Conservation (phyloP, 179 eudicot species). For the Beta macrorhiza region DNA sequence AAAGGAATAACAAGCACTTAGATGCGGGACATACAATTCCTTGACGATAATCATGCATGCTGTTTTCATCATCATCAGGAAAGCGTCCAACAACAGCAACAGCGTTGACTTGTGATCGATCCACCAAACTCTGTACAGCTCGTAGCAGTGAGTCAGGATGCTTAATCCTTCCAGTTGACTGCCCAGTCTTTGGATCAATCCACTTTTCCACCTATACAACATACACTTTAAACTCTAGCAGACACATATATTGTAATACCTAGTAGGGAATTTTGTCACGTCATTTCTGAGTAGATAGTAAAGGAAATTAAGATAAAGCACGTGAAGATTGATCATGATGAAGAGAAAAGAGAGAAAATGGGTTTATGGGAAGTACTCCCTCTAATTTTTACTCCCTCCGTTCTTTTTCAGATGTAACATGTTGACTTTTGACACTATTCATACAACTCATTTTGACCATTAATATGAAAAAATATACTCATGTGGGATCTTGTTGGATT, state of each 20-base stretch:
- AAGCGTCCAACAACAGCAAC: conserved; percentile 91
- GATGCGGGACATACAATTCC: conserved; percentile 53
- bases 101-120: conserved; percentile 66
- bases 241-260: conserved; percentile 4
- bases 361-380: not conserved
- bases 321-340: conserved; percentile 5
- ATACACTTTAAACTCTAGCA: conserved; percentile 9
- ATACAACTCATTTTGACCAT: too few relatives aligned
- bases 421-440: too few relatives aligned
- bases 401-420: too few relatives aligned
- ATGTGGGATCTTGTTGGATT: too few relatives aligned
- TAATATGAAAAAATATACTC: too few relatives aligned
- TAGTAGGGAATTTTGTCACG: not conserved
- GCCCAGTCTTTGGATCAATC: conserved; percentile 73
- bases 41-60: conserved; percentile 66
- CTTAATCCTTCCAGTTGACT: conserved; percentile 84
- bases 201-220: conserved; percentile 75
- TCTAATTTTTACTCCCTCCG: too few relatives aligned
- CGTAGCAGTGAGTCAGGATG: conserved; percentile 74
- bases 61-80: conserved; percentile 79
- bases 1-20: not conserved
- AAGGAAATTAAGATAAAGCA: not conserved
- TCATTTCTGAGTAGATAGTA: not conserved
- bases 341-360: not conserved
- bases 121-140: conserved; percentile 62